phyloP scores from a whole-genome alignment of 352 stramenopile genomes.

The Stephanocyclus meneghinianus region DNA sequence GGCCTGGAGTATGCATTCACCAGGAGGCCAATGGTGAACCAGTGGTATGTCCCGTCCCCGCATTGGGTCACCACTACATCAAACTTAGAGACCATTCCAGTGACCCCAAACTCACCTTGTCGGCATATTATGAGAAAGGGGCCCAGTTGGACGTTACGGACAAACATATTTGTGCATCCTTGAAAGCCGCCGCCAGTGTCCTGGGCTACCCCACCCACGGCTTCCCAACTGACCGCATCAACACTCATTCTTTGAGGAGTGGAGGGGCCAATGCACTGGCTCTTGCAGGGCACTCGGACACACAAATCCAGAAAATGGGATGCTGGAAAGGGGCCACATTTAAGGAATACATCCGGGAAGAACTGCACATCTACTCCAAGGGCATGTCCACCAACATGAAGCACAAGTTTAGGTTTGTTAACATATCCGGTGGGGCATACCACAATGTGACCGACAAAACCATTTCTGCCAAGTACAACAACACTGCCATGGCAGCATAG shows the following conservation, averaged over 20 bases:
- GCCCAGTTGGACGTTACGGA: not conserved
- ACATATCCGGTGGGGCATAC: constrained; percentile 4
- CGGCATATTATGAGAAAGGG: not conserved
- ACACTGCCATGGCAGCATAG: too few relatives aligned
- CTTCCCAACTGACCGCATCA: constrained; percentile 19
- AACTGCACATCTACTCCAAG: not conserved
- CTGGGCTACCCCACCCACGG: constrained; percentile 9
- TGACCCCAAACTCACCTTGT: not conserved
- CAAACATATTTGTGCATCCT: not conserved
- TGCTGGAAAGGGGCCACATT: constrained; percentile 21
- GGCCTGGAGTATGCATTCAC: constrained; percentile 7
- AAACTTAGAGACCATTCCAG: constrained; percentile 1
- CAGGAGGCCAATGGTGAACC: constrained; percentile 22
- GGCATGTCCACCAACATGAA: constrained; percentile 15
- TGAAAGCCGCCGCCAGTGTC: constrained; percentile 9
- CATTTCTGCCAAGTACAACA: too few relatives aligned
- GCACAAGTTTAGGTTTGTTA: constrained; percentile 13
- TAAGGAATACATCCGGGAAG: constrained; percentile 33
- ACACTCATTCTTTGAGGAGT: constrained; percentile 24
- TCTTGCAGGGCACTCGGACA: constrained; percentile 11
- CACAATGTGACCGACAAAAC: not conserved
- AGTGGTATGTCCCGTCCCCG: not conserved
- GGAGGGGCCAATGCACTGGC: constrained; percentile 23
- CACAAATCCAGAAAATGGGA: constrained; percentile 36
- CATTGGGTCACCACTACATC: constrained; percentile 2